Percentiles rank a stretch among this genome's conserved stretches.
These are phyloP conservation scores for Sporodiniella umbellata DNA, from an alignment of 371 early-diverging fungal genomes.

Conservation along the genomic window DNA sequence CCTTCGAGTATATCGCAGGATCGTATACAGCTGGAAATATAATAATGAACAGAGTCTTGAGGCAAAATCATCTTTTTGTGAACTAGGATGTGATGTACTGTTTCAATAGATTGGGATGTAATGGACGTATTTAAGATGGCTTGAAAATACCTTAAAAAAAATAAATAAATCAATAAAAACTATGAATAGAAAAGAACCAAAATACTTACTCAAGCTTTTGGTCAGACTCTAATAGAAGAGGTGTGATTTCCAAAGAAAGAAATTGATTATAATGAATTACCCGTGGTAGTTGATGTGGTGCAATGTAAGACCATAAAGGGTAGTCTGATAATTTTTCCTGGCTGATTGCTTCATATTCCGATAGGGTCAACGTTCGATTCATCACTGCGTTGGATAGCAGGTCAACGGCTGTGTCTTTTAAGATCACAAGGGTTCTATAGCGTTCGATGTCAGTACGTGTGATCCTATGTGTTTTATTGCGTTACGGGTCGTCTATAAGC, in stretches of 20 bases:
- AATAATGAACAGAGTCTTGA: conserved; percentile 57
- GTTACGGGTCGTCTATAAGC: conserved; percentile 39
- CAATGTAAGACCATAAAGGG: conserved; percentile 4
- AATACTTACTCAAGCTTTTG: conserved; percentile 9
- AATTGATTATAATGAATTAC: conserved; percentile 38
- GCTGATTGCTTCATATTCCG: conserved; percentile 34
- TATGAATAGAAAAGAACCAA: too few relatives aligned
- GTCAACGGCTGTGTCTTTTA: conserved; percentile 2
- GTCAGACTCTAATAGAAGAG: conserved; percentile 15
- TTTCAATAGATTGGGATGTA: conserved; percentile 53
- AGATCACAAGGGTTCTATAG: conserved; percentile 10
- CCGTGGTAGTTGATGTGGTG: conserved; percentile 20
- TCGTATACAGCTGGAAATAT: conserved; percentile 63
- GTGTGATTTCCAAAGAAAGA: conserved; percentile 28
- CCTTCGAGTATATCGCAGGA: conserved; percentile 60
- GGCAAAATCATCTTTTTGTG: conserved; percentile 25
- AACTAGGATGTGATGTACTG: conserved; percentile 57
- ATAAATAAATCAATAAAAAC: not conserved
- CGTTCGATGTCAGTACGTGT: too few relatives aligned
- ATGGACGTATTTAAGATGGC: conserved; percentile 26
- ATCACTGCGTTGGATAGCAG: conserved; percentile 19
- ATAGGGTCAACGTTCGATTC: conserved; percentile 30
- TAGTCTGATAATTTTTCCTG: conserved; percentile 11
- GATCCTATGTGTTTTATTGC: not conserved
- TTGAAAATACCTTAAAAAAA: conserved; percentile 13